Evolutionary conservation across 768 basidiomycete genomes (phyloP).

Genomic region (Fibroporia radiculosa): DNA sequence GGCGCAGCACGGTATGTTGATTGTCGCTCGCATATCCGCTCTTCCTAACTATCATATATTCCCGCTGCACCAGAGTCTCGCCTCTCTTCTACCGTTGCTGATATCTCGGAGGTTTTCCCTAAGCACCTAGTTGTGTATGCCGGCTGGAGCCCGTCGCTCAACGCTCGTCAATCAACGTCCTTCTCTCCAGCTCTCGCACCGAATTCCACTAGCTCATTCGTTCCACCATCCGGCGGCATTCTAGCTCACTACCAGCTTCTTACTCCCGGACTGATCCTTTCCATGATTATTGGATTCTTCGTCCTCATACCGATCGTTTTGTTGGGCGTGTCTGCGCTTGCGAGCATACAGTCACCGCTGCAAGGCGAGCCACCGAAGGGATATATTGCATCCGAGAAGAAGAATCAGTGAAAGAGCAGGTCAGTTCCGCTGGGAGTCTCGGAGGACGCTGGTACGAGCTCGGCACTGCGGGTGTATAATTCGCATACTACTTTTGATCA

Average conservation of each 20-base stretch:
- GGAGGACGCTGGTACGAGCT: too few relatives aligned
- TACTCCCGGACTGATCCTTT: conserved; percentile 64
- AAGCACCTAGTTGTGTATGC: conserved; percentile 62
- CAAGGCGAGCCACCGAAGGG: conserved; percentile 57
- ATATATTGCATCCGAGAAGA: conserved; percentile 64
- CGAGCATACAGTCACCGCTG: conserved; percentile 67
- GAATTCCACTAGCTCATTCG: conserved; percentile 2
- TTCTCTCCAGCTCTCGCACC: conserved; percentile 21
- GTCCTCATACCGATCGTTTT: conserved; percentile 59
- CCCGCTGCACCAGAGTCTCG: conserved; percentile 12
- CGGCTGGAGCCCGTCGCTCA: conserved; percentile 37
- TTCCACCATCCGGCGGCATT: conserved; percentile 43
- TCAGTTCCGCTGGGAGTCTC: neutral
- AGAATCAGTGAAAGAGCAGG: conserved; percentile 53
- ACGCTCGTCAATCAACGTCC: conserved; percentile 33
- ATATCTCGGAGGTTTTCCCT: conserved; percentile 41
- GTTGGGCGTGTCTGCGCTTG: conserved; percentile 56
- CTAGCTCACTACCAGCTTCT: conserved; percentile 71
- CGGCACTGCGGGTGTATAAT: too few relatives aligned
- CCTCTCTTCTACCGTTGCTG: conserved; percentile 36
- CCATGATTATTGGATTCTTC: conserved; percentile 58
- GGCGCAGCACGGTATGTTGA: conserved; percentile 41
- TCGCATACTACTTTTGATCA: too few relatives aligned
- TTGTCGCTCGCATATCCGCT: too few relatives aligned
- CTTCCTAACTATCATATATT: neutral